Conservation (phyloP, 805 yeast genomes). For the Wickerhamomyces tratensis region DNA sequence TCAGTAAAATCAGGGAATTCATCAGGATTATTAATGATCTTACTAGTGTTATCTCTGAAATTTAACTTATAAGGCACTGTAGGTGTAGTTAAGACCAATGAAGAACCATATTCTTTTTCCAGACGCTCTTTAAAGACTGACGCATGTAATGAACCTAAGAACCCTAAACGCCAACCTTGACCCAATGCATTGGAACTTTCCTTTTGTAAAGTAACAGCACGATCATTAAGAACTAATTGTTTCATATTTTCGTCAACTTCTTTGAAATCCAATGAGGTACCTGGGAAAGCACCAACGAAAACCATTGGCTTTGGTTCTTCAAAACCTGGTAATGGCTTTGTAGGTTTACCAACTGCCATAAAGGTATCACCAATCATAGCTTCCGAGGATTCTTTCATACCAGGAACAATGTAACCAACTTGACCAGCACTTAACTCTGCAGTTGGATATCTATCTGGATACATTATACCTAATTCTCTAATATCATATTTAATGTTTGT, state of each 20-base stretch:
- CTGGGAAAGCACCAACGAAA: conserved; percentile 95
- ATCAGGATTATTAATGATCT: conserved; percentile 79
- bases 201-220: conserved; percentile 81
- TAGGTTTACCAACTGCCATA: conserved; percentile 45
- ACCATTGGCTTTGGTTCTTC: conserved; percentile 98
- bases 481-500: conserved; percentile 73
- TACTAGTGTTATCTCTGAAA: conserved; percentile 54
- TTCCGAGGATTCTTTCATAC: conserved; percentile 81
- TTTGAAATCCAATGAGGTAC: conserved; percentile 86
- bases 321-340: conserved; percentile 84
- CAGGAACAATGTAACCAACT: conserved; percentile 91
- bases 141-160: conserved; percentile 90
- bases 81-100: conserved; percentile 86
- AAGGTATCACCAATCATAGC: conserved; percentile 91
- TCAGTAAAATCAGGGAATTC: conserved; percentile 65
- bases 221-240: conserved; percentile 81
- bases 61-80: conserved; percentile 85
- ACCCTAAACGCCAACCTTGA: conserved; percentile 96
- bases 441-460: conserved; percentile 73
- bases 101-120: conserved; percentile 90
- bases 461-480: conserved; percentile 91
- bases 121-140: conserved; percentile 87
- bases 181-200: conserved; percentile 94
- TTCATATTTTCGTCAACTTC: conserved; percentile 84
- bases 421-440: conserved; percentile 74